Conservation (phyloP, 192 early-diverging fungal genomes). For the Linnemannia elongata region DNA sequence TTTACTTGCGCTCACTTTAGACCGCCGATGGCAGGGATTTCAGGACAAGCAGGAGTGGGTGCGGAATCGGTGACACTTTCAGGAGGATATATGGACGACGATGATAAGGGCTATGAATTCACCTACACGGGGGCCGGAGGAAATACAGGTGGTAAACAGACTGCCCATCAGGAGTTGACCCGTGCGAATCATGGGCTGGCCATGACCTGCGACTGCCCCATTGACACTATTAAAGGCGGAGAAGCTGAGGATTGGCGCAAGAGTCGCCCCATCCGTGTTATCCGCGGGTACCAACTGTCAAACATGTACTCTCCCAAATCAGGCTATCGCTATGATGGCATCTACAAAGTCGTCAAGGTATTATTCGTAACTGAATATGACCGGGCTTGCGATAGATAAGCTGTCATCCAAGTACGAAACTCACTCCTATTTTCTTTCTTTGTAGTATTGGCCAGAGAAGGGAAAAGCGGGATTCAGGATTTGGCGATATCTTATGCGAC, state of each 20-base stretch:
- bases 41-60: conserved; percentile 63
- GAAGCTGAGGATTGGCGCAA: conserved; percentile 66
- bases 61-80: conserved; percentile 74
- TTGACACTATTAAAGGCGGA: conserved; percentile 57
- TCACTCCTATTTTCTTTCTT: neutral
- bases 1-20: conserved; percentile 31
- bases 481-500: conserved; percentile 75
- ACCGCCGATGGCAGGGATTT: conserved; percentile 74
- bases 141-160: conserved; percentile 71
- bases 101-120: conserved; percentile 75
- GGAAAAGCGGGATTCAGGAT: conserved; percentile 61
- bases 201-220: conserved; percentile 64
- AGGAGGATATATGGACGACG: conserved; percentile 75
- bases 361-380: neutral
- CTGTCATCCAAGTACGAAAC: neutral
- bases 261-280: conserved; percentile 69
- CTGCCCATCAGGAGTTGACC: conserved; percentile 70
- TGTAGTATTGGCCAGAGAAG: conserved; percentile 68
- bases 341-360: conserved; percentile 73
- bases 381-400: too few species aligned
- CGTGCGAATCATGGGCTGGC: conserved; percentile 72
- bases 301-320: conserved; percentile 64
- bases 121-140: conserved; percentile 76
- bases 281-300: conserved; percentile 64
- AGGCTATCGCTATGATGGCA: conserved; percentile 75